These are phyloP conservation scores for Zalerion maritima DNA, from an alignment of 495 filamentous ascomycete genomes.

Conservation along the genomic window DNA sequence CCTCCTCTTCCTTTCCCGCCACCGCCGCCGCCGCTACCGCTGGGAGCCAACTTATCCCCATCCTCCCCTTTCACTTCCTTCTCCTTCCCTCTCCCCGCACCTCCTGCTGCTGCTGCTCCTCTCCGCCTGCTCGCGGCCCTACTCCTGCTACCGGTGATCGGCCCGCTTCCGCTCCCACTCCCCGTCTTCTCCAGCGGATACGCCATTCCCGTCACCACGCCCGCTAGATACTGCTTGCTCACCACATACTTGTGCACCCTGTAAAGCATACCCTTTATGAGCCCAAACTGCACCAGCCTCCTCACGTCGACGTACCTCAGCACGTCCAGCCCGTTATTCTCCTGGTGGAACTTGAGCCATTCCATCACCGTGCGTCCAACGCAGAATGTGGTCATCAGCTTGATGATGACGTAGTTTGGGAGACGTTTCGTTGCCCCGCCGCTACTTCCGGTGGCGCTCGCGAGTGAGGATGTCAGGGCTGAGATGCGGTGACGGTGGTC, in stretches of 20 bases:
- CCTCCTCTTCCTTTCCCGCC: no score
- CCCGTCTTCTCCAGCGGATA: constrained; percentile 12
- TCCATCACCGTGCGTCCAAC: constrained; percentile 66
- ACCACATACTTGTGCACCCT: constrained; percentile 83
- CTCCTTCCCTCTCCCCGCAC: constrained; percentile 4
- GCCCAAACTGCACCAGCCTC: constrained; percentile 83
- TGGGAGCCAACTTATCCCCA: constrained; percentile 3
- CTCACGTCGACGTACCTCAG: constrained; percentile 69
- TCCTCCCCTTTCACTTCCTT: constrained; percentile 1
- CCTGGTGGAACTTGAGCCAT: constrained; percentile 61
- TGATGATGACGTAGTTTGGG: constrained; percentile 40
- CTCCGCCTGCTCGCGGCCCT: no score
- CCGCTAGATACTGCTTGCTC: constrained; percentile 36
- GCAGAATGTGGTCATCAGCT: constrained; percentile 63
- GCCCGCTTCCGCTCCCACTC: no score
- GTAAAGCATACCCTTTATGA: constrained; percentile 92
- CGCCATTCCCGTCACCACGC: constrained; percentile 23
- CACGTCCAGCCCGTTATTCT: constrained; percentile 36
- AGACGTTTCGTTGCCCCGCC: no score
- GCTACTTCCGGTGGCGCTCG: constrained; percentile 10
- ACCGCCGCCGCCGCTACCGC: no score
- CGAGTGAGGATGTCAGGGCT: constrained; percentile 19
- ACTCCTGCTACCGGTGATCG: no score
- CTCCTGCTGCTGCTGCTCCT: no score
- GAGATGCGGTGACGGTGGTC: neutral